Evolutionary conservation across 139 green algal species (phyloP), one percentile per base, ranked within the genome.

Genomic region (Tetradesmus lagerheimii): DNA sequence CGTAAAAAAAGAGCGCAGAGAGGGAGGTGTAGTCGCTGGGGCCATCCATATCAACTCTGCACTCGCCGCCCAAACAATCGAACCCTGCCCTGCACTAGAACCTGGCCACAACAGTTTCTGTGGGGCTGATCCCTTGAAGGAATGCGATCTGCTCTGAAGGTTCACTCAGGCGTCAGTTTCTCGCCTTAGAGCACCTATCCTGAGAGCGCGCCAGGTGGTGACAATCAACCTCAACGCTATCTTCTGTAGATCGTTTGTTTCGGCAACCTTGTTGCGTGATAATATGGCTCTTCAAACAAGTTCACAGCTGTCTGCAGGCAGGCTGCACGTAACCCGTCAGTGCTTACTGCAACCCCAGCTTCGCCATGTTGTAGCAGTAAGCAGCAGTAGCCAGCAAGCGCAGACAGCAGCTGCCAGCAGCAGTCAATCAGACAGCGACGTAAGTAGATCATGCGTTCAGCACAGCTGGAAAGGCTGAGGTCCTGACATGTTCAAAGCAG

Each of bases 351-450:
- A 71, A 2, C 57, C 57, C 57, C 57, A 71, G 57, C 57, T 71
- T 71, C 57, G 57, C 57, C 57, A 71, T 71, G 57, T 71, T 31
- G 57, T 79, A 37, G 71, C 71, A 79, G 31, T 79, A 37, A n/a
- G 31, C n/a, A 79, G 71, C 71, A 79, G 71, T n/a, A 79, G n/a
- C 9, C 71, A 79, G 71, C 31, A 79, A 35, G 41, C 31, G 11
- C 71, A 79, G 71, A 2, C 71, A 31, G 57, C 71, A 79, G 71
- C 71, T 27, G n/a, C 71, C 41, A 38, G 31, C 71, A 79, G 31
- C n/a, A 79, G 71, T 20, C 71, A 79, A 4, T 29, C 71, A 20
- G 31, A 79, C 9, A 23, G 1, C 9, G 14, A 38, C 71, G 71
- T 38, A 4, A 79, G 71, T 38, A 41, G 23, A 11, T 11, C n/a